Evolutionary conservation across 352 stramenopile genomes (phyloP).

Genomic region (Pythium insidiosum): DNA sequence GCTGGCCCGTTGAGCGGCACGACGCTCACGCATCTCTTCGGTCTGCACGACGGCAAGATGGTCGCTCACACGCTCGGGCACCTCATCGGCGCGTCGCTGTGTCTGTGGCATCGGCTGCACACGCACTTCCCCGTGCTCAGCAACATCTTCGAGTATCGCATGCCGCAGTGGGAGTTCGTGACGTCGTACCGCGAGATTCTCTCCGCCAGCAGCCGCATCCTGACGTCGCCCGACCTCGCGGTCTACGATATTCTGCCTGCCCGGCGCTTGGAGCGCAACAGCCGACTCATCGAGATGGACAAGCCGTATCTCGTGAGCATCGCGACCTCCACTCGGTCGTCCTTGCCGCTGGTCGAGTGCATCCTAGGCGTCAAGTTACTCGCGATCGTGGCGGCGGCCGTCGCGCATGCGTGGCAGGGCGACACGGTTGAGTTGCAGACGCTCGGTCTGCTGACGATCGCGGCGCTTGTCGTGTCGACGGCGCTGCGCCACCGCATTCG

Average conservation of each 20-base stretch:
- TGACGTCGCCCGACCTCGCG: slow-evolving; percentile 11
- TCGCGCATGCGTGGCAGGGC: not conserved
- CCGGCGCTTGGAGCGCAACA: slow-evolving; percentile 29
- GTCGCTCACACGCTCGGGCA: slow-evolving; percentile 4
- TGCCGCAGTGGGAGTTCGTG: slow-evolving; percentile 22
- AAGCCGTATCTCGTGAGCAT: too few species aligned
- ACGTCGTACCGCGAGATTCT: slow-evolving; percentile 12
- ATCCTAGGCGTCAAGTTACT: too few species aligned
- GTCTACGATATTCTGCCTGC: slow-evolving; percentile 21
- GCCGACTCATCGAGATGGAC: slow-evolving; percentile 36
- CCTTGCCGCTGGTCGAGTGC: too few species aligned
- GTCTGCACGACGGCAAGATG: slow-evolving; percentile 5
- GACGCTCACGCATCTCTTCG: slow-evolving; percentile 14
- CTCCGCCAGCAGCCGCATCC: slow-evolving; percentile 9
- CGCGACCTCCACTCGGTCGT: too few species aligned
- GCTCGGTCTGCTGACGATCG: not conserved
- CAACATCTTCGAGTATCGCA: slow-evolving; percentile 20
- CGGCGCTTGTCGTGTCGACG: slow-evolving; percentile 12
- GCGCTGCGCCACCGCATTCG: slow-evolving; percentile 15
- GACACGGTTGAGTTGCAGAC: not conserved
- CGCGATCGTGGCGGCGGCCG: not conserved
- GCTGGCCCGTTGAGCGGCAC: slow-evolving; percentile 18
- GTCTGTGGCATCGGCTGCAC: slow-evolving; percentile 13
- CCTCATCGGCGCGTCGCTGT: slow-evolving; percentile 9
- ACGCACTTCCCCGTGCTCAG: slow-evolving; percentile 15